phyloP scores from a whole-genome alignment of 2,329 filamentous ascomycete genomes.

The Microcyclosporella mali region DNA sequence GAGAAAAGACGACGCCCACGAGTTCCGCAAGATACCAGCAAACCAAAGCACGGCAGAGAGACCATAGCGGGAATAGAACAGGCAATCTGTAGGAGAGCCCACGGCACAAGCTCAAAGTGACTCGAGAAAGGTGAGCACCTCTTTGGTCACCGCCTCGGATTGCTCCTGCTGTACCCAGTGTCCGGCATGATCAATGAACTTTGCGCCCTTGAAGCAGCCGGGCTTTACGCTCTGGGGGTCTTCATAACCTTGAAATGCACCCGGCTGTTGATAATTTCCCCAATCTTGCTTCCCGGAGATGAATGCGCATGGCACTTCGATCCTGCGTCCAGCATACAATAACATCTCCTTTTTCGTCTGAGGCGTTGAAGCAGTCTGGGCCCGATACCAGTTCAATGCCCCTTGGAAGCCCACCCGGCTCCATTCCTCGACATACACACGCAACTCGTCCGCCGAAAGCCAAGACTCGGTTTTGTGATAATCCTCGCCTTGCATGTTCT shows the following conservation, averaged over 20 bases:
- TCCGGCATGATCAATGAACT: slow-evolving; percentile 54
- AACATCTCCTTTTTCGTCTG: slow-evolving; percentile 48
- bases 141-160: slow-evolving; percentile 48
- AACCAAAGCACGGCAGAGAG: too few relatives aligned
- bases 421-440: slow-evolving; percentile 57
- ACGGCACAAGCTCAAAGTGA: neutral
- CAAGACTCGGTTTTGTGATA: slow-evolving; percentile 43
- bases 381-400: slow-evolving; percentile 62
- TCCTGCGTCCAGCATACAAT: slow-evolving; percentile 54
- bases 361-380: slow-evolving; percentile 44
- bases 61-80: too few relatives aligned
- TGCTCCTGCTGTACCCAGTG: slow-evolving; percentile 68
- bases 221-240: slow-evolving; percentile 30
- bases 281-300: slow-evolving; percentile 60
- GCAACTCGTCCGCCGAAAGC: slow-evolving; percentile 54
- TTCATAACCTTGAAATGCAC: slow-evolving; percentile 54
- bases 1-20: too few relatives aligned
- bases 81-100: too few relatives aligned
- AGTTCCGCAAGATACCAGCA: too few relatives aligned
- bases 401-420: slow-evolving; percentile 58
- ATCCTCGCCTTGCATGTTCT: slow-evolving; percentile 51
- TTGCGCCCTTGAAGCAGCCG: slow-evolving; percentile 49
- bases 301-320: slow-evolving; percentile 56
- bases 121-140: slow-evolving; percentile 41
- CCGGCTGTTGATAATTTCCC: slow-evolving; percentile 63